phyloP scores from a whole-genome alignment of 2,329 filamentous ascomycete species.

The Pyricularia sp. region DNA sequence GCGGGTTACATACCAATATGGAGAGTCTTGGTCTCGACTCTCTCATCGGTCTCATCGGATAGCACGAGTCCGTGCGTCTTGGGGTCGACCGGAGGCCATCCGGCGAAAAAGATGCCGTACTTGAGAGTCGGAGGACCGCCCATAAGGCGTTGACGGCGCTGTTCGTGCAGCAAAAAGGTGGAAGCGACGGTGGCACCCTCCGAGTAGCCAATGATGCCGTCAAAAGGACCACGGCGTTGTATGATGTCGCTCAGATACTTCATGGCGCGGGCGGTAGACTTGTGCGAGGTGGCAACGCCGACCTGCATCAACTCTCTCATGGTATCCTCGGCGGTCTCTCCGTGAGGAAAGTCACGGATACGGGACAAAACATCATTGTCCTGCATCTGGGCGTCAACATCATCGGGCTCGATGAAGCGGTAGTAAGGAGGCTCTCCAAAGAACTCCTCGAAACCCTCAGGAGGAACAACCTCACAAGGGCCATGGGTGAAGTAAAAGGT shows the following conservation, averaged over 20 bases:
- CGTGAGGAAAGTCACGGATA: constrained; percentile 44
- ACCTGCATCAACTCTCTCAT: constrained; percentile 37
- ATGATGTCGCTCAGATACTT: constrained; percentile 34
- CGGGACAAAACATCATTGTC: constrained; percentile 37
- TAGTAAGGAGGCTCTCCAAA: constrained; percentile 47
- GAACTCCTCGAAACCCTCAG: constrained; percentile 45
- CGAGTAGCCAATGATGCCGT: constrained; percentile 51
- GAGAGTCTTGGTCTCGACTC: constrained; percentile 42
- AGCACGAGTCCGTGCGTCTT: constrained; percentile 33
- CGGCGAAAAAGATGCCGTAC: constrained; percentile 41
- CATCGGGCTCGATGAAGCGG: constrained; percentile 43
- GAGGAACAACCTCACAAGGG: constrained; percentile 37
- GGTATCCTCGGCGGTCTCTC: constrained; percentile 43
- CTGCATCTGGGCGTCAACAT: constrained; percentile 30
- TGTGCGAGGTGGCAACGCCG: constrained; percentile 19
- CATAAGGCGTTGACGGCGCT: constrained; percentile 24
- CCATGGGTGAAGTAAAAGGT: constrained; percentile 44
- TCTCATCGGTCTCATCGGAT: constrained; percentile 35
- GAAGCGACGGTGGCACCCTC: constrained; percentile 49
- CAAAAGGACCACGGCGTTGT: constrained; percentile 33
- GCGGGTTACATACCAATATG: constrained; percentile 35
- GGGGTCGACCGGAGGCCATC: constrained; percentile 42
- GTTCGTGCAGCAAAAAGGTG: constrained; percentile 41
- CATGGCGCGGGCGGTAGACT: constrained; percentile 30
- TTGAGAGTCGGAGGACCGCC: constrained; percentile 29